Evolutionary conservation across 2,329 filamentous ascomycete genomes (phyloP).

Genomic region (Sordariomycetes sp.): DNA sequence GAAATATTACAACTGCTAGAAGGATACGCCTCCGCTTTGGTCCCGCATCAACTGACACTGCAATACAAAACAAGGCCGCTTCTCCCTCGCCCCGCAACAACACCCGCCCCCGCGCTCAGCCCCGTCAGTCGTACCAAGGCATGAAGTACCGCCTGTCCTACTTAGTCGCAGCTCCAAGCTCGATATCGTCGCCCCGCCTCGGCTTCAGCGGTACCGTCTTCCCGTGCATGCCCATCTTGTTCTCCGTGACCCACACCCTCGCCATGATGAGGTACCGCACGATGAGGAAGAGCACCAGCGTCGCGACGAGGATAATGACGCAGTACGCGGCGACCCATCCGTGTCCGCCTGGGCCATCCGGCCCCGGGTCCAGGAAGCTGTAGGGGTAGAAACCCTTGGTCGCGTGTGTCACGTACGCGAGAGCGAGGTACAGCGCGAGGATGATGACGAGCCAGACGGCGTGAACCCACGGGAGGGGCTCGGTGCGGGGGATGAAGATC

Average conservation of each 20-base stretch:
- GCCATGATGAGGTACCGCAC: slow-evolving; percentile 36
- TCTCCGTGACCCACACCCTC: slow-evolving; percentile 34
- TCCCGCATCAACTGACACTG: neutral
- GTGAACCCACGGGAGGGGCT: slow-evolving; percentile 46
- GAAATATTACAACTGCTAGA: neutral
- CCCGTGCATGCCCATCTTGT: slow-evolving; percentile 26
- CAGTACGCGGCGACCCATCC: slow-evolving; percentile 49
- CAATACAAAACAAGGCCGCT: neutral
- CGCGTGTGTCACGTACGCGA: slow-evolving; percentile 61
- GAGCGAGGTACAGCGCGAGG: slow-evolving; percentile 55
- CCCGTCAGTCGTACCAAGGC: too few relatives aligned
- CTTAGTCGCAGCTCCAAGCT: neutral
- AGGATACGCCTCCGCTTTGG: neutral
- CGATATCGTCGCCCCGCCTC: neutral
- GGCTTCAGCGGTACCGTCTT: slow-evolving; percentile 19
- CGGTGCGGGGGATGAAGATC: slow-evolving; percentile 53
- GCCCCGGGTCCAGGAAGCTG: slow-evolving; percentile 53
- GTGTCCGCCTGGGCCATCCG: slow-evolving; percentile 28
- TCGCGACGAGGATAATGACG: slow-evolving; percentile 40
- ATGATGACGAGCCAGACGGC: slow-evolving; percentile 56
- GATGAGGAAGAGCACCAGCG: slow-evolving; percentile 37
- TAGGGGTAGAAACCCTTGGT: slow-evolving; percentile 68
- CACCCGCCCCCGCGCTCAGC: too few relatives aligned
- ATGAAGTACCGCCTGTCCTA: too few relatives aligned
- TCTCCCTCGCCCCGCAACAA: neutral